Conservation (phyloP, 2,329 filamentous ascomycete species). For the Graphium sp. region DNA sequence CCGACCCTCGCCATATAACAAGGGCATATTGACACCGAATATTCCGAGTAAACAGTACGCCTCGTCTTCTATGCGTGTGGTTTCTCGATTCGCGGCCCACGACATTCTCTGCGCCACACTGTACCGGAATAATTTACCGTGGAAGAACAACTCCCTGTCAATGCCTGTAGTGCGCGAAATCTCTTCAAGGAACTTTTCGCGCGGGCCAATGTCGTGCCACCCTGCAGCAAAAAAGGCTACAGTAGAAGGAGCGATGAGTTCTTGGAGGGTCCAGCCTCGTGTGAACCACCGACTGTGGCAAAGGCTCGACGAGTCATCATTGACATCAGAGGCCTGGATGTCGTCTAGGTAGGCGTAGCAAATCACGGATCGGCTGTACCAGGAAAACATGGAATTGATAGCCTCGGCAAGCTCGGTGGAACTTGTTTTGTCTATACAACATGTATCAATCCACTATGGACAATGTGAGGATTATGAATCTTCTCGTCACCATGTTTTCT, state of each 20-base stretch:
- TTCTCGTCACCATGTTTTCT: too few species aligned
- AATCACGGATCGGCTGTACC: conserved; percentile 9
- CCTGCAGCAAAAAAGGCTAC: conserved; percentile 13
- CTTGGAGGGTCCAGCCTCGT: conserved; percentile 45
- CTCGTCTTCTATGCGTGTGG: conserved; percentile 10
- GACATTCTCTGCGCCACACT: conserved; percentile 9
- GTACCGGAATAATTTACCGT: conserved; percentile 2
- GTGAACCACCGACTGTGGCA: conserved; percentile 13
- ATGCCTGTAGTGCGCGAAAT: conserved; percentile 7
- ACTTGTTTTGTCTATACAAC: conserved; percentile 13
- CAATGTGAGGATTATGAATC: not conserved
- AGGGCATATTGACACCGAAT: conserved; percentile 11
- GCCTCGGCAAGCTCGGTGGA: conserved; percentile 12
- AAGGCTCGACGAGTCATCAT: not conserved
- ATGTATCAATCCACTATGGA: conserved; percentile 12
- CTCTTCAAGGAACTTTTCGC: conserved; percentile 3
- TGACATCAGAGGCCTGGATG: conserved; percentile 2
- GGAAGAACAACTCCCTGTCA: conserved; percentile 1
- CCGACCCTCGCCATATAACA: conserved; percentile 9
- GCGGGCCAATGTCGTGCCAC: conserved; percentile 12
- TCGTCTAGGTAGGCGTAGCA: conserved; percentile 12
- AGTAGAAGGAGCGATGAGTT: conserved; percentile 35
- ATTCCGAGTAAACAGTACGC: conserved; percentile 11
- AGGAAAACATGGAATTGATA: conserved; percentile 13
- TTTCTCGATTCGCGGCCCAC: conserved; percentile 9